Percentiles rank a stretch among this genome's conserved stretches.
Evolutionary conservation across 352 stramenopile genomes (phyloP).

Genomic region (Phytophthora pseudosyringae): DNA sequence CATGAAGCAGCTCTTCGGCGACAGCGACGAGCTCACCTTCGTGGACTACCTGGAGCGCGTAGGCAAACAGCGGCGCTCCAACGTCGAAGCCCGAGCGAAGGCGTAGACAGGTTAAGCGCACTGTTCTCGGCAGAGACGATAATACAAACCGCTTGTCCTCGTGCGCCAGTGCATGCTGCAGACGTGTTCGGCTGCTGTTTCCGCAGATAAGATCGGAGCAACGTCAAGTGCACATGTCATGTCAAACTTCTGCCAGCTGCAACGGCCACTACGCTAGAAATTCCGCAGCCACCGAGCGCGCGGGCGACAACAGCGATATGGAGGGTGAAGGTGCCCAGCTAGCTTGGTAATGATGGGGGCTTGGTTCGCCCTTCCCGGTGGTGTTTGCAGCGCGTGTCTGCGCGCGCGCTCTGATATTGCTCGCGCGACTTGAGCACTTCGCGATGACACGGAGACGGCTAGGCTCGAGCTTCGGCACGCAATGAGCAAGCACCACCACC

Average conservation of each 20-base stretch:
- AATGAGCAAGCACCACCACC: neutral
- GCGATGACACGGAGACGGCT: too few relatives aligned
- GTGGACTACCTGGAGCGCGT: constrained; percentile 83
- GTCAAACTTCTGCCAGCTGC: constrained; percentile 3
- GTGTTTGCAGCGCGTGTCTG: neutral
- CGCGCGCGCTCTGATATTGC: neutral
- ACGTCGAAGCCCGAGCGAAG: constrained; percentile 60
- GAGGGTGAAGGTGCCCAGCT: neutral
- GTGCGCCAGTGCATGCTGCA: neutral
- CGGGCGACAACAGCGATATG: neutral
- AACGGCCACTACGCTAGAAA: constrained; percentile 7
- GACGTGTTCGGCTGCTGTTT: neutral
- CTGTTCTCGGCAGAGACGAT: constrained; percentile 9
- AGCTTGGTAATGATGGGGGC: neutral
- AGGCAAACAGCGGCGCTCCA: constrained; percentile 72
- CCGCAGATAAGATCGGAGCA: neutral
- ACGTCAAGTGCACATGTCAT: constrained; percentile 11
- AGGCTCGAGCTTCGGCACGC: neutral
- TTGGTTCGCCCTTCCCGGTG: constrained; percentile 15
- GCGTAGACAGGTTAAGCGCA: constrained; percentile 28
- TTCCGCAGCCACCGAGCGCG: neutral
- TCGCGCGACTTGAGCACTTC: too few relatives aligned
- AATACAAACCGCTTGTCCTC: constrained; percentile 2
- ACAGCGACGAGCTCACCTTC: constrained; percentile 84
- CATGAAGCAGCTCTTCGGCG: constrained; percentile 92